Conservation (phyloP, 495 filamentous ascomycete genomes). For the Xylaria longipes region DNA sequence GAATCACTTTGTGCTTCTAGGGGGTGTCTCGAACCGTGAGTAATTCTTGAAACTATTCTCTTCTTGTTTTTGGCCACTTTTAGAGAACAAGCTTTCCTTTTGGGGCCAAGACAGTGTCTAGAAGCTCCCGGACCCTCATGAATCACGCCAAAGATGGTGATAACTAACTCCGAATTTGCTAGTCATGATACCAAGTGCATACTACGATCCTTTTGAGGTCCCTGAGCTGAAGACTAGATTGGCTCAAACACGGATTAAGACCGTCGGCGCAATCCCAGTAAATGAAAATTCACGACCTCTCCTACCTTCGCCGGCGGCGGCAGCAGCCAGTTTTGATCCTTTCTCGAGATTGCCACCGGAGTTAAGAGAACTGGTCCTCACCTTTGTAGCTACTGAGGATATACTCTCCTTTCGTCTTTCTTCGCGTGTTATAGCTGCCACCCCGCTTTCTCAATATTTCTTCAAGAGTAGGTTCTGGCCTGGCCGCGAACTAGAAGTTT, state of each 20-base stretch:
- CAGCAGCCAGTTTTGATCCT: conserved; percentile 2
- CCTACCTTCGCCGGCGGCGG: neutral
- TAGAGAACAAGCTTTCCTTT: neutral
- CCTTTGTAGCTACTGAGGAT: conserved; percentile 13
- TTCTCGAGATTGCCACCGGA: conserved; percentile 22
- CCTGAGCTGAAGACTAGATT: conserved; percentile 20
- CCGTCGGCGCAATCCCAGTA: neutral
- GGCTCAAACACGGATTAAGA: neutral
- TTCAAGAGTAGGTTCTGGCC: conserved; percentile 25
- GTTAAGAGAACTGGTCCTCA: conserved; percentile 23
- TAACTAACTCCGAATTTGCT: neutral
- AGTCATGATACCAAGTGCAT: conserved; percentile 23
- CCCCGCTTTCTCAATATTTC: conserved; percentile 21
- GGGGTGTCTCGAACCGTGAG: neutral
- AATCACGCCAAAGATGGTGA: neutral
- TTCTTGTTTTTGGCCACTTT: neutral
- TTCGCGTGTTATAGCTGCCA: conserved; percentile 22
- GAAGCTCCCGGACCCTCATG: neutral
- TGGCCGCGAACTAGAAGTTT: conserved; percentile 8
- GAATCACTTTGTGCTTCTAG: neutral
- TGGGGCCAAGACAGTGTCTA: neutral
- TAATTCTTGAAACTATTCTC: neutral
- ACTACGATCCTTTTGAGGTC: conserved; percentile 22
- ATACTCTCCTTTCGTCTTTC: conserved; percentile 24
- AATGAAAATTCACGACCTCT: neutral